Conservation (phyloP, 192 early-diverging fungal genomes). For the Umbelopsis sp. region DNA sequence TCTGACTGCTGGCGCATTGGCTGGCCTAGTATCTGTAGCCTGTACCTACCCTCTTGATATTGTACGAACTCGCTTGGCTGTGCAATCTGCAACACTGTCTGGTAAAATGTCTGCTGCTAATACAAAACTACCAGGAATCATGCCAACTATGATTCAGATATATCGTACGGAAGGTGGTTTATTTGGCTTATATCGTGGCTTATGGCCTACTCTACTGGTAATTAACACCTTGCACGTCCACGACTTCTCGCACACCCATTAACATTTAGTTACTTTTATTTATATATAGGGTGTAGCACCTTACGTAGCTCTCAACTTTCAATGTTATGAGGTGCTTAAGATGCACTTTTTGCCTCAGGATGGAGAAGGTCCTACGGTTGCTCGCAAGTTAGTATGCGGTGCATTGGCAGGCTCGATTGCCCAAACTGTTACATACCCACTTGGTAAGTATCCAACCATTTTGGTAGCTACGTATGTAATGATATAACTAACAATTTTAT, state of each 20-base stretch:
- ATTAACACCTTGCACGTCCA: not conserved
- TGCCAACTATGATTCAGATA: constrained; percentile 61
- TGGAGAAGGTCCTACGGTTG: constrained; percentile 58
- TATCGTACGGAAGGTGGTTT: constrained; percentile 75
- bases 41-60: constrained; percentile 83
- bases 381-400: constrained; percentile 69
- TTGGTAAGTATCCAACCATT: constrained; percentile 29
- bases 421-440: constrained; percentile 80
- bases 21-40: constrained; percentile 75
- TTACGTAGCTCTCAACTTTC: constrained; percentile 83
- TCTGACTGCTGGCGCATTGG: constrained; percentile 71
- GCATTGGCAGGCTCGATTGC: constrained; percentile 79
- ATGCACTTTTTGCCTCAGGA: constrained; percentile 66
- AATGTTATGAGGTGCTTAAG: constrained; percentile 78
- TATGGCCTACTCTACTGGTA: constrained; percentile 70
- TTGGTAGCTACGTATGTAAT: not conserved
- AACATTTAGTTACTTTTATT: not conserved
- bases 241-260: not conserved
- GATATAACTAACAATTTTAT: not conserved
- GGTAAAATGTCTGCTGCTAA: constrained; percentile 34
- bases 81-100: constrained; percentile 64
- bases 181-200: constrained; percentile 69
- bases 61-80: constrained; percentile 74
- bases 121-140: constrained; percentile 71
- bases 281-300: constrained; percentile 67